Evolutionary conservation across 1,139 yeast genomes (phyloP).

Genomic region (Suhomyces bribrorum): DNA sequence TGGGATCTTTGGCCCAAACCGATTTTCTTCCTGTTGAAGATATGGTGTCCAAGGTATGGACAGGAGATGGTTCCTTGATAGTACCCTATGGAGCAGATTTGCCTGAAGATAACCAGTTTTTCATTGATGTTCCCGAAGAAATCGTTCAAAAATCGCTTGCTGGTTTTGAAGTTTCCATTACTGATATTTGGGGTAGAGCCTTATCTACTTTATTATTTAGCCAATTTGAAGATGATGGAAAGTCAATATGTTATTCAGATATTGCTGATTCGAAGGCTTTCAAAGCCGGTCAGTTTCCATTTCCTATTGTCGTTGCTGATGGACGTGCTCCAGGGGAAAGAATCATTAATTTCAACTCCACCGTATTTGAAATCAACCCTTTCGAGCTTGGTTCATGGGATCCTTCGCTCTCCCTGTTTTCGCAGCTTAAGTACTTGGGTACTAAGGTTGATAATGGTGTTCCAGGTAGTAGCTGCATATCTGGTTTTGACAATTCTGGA

Average conservation of each 20-base stretch:
- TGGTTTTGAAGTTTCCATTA: slow-evolving; percentile 19
- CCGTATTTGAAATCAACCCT: slow-evolving; percentile 25
- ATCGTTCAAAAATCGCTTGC: slow-evolving; percentile 18
- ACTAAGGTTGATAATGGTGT: slow-evolving; percentile 30
- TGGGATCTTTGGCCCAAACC: slow-evolving; percentile 21
- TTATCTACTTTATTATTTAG: slow-evolving; percentile 23
- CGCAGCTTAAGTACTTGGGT: slow-evolving; percentile 38
- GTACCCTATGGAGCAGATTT: slow-evolving; percentile 41
- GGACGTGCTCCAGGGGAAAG: slow-evolving; percentile 21
- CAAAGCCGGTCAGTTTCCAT: slow-evolving; percentile 25
- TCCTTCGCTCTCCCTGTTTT: slow-evolving; percentile 21
- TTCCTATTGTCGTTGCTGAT: slow-evolving; percentile 22
- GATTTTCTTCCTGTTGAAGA: slow-evolving; percentile 20
- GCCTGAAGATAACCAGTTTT: slow-evolving; percentile 15
- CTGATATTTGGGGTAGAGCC: slow-evolving; percentile 25
- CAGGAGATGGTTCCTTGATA: slow-evolving; percentile 39
- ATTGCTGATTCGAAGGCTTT: slow-evolving; percentile 24
- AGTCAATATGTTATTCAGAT: slow-evolving; percentile 31
- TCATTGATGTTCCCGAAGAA: slow-evolving; percentile 11
- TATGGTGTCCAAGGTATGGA: slow-evolving; percentile 18
- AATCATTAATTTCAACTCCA: slow-evolving; percentile 18
- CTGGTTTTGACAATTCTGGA: slow-evolving; percentile 25
- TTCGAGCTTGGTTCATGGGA: slow-evolving; percentile 29
- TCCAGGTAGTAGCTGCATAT: slow-evolving; percentile 24
- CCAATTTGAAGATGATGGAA: slow-evolving; percentile 17